Conservation (phyloP, 441 rosid species). For the Capsella rubella region DNA sequence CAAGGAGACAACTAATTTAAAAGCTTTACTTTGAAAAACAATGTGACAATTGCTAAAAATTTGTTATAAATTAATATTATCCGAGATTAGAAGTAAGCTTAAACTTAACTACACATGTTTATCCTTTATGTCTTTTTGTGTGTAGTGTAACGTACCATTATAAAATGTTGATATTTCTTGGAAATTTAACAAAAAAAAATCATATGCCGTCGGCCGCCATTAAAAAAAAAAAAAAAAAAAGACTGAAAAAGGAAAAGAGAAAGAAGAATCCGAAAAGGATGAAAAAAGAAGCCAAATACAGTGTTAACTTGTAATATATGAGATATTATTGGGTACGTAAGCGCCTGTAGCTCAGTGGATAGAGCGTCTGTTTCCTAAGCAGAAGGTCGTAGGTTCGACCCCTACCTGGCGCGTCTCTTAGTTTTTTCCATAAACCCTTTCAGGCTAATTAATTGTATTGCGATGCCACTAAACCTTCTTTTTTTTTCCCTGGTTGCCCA, state of each 20-base stretch:
- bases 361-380: conserved; percentile 98
- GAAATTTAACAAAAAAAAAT: neutral
- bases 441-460: neutral
- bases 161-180: neutral
- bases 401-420: conserved; percentile 30
- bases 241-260: too few relatives aligned
- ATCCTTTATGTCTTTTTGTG: neutral
- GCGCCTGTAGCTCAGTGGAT: conserved; percentile 97
- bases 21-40: neutral
- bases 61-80: conserved; percentile 6
- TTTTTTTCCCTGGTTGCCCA: neutral
- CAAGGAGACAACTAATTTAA: neutral
- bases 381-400: conserved; percentile 82
- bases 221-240: too few relatives aligned
- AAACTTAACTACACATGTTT: conserved; percentile 1
- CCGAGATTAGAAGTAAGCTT: conserved; percentile 4
- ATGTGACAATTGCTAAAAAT: conserved; percentile 5
- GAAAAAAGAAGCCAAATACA: neutral
- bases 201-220: conserved; percentile 17
- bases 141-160: neutral
- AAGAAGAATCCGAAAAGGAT: neutral
- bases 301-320: accelerated
- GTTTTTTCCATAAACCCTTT: too few relatives aligned
- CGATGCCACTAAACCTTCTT: conserved; percentile 15
- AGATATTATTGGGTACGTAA: accelerated